Evolutionary conservation across 148 eudicot species (phyloP).

Genomic region (Nepenthes gracilis): DNA sequence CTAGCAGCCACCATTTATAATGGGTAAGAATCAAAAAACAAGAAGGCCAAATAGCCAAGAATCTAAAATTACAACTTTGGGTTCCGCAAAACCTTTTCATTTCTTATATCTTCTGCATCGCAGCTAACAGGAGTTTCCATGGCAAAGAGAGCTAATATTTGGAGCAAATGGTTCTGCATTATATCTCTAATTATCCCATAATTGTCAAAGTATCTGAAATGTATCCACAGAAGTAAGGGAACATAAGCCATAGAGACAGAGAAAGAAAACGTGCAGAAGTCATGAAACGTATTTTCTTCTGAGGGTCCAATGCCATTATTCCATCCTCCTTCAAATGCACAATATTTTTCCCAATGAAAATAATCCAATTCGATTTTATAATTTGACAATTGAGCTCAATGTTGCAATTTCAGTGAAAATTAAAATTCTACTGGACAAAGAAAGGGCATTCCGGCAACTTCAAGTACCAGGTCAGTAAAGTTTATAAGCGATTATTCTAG

Average conservation of each 20-base stretch:
- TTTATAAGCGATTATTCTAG: too few species aligned
- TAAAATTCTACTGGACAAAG: too few species aligned
- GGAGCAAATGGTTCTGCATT: conserved; percentile 98
- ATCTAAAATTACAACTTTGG: not conserved
- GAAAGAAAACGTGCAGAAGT: not conserved
- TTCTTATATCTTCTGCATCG: conserved; percentile 96
- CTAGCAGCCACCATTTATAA: conserved; percentile 20
- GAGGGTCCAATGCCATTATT: too few species aligned
- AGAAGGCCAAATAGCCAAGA: not conserved
- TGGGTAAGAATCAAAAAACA: not conserved
- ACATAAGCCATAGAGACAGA: conserved; percentile 7
- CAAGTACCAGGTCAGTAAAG: too few species aligned
- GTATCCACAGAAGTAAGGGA: conserved; percentile 5
- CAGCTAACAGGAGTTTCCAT: conserved; percentile 99
- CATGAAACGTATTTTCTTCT: not conserved
- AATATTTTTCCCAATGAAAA: too few species aligned
- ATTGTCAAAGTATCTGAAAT: conserved; percentile 73
- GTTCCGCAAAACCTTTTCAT: conserved; percentile 61
- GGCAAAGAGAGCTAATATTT: conserved; percentile 92
- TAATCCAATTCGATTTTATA: too few species aligned
- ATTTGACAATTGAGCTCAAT: not conserved
- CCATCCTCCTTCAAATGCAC: too few species aligned
- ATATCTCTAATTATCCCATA: conserved; percentile 94
- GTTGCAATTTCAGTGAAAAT: too few species aligned
- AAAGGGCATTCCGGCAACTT: too few species aligned